phyloP scores from a whole-genome alignment of 2,329 filamentous ascomycete genomes.

The Sporothrix pseudoabietina region DNA sequence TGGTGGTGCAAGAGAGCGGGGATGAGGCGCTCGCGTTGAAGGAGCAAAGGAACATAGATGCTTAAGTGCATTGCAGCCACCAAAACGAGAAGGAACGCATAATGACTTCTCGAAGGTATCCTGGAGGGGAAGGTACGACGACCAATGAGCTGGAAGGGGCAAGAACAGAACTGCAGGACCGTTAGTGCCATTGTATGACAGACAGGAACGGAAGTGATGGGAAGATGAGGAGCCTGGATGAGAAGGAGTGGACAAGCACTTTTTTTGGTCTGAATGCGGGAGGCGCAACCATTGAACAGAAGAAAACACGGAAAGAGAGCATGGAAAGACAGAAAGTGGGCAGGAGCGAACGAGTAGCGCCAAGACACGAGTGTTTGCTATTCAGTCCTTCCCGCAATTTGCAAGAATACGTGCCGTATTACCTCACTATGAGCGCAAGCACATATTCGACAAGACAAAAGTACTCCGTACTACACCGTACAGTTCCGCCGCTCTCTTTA shows the following conservation, averaged over 20 bases:
- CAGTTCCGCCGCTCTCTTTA: neutral
- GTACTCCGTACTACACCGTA: neutral
- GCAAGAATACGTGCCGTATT: neutral
- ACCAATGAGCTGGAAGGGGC: neutral
- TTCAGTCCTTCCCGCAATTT: constrained; percentile 7
- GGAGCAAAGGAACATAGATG: constrained; percentile 1
- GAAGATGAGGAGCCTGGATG: neutral
- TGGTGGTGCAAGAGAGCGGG: constrained; percentile 2
- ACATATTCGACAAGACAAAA: neutral
- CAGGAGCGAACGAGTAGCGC: neutral
- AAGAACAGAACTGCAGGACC: neutral
- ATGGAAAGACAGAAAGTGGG: neutral
- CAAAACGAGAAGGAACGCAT: neutral
- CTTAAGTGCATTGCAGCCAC: constrained; percentile 1
- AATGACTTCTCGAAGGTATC: too few species aligned
- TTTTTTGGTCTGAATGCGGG: constrained; percentile 2
- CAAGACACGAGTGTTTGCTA: neutral
- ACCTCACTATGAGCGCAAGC: neutral
- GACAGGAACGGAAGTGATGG: constrained; percentile 12
- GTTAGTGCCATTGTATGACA: neutral
- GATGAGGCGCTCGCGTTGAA: neutral
- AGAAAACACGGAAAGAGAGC: neutral
- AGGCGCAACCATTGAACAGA: constrained; percentile 6
- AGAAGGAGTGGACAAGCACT: neutral
- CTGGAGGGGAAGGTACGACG: neutral